These are phyloP conservation scores for Pseudogymnoascus sp. DNA, from an alignment of 2,329 filamentous ascomycete genomes.

Conservation along the genomic window DNA sequence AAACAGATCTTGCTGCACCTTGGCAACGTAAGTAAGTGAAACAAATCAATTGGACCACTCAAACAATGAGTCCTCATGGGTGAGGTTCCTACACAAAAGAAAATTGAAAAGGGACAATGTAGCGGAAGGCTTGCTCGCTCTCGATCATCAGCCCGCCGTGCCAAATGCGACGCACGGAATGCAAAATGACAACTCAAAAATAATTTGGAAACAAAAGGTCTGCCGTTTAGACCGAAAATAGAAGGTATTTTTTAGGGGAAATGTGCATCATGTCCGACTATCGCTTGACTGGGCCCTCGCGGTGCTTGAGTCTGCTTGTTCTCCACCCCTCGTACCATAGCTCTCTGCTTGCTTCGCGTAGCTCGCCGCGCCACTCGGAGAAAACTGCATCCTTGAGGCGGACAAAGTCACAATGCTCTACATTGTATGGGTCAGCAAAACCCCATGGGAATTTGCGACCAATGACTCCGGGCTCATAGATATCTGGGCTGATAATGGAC, in stretches of 20 bases:
- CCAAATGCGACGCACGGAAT: conserved; percentile 4
- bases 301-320: conserved; percentile 55
- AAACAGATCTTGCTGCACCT: conserved; percentile 6
- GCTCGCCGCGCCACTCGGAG: conserved; percentile 82
- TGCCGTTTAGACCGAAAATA: conserved; percentile 5
- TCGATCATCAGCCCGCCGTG: neutral
- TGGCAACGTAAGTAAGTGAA: conserved; percentile 8
- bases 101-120: conserved; percentile 1
- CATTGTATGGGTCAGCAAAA: conserved; percentile 87
- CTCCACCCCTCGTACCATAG: conserved; percentile 96
- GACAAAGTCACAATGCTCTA: conserved; percentile 87
- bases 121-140: conserved; percentile 5
- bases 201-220: conserved; percentile 8
- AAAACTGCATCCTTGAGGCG: conserved; percentile 89
- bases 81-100: conserved; percentile 5
- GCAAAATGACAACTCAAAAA: conserved; percentile 8
- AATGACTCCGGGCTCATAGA: conserved; percentile 71
- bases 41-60: conserved; percentile 7
- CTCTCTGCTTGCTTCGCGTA: conserved; percentile 83
- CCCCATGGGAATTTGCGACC: conserved; percentile 95
- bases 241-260: neutral
- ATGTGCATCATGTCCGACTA: neutral
- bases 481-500: conserved; percentile 88
- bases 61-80: neutral
- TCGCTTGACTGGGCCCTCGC: neutral